Conservation (phyloP, 257 asterid species). For the Przewalskia tangutica region DNA sequence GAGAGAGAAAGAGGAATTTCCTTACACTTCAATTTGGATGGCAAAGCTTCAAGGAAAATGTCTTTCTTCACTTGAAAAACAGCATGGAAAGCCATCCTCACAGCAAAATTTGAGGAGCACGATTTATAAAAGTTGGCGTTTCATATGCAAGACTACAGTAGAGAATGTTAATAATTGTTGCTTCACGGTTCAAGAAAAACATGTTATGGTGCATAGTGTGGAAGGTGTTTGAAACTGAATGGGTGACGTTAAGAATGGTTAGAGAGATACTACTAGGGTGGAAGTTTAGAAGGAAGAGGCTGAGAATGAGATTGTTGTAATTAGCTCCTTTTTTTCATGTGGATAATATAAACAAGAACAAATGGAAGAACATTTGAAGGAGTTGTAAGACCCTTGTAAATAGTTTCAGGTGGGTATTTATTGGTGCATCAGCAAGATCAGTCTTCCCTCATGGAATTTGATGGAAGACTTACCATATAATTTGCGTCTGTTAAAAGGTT, state of each 20-base stretch:
- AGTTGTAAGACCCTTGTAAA: neutral
- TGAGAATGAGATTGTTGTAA: neutral
- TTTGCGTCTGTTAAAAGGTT: neutral
- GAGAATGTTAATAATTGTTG: neutral
- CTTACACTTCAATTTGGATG: neutral
- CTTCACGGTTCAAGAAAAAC: neutral
- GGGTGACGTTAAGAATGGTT: neutral
- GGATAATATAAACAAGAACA: neutral
- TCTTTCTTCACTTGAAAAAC: neutral
- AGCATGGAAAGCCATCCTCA: neutral
- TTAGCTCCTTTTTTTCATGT: neutral
- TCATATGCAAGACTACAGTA: neutral
- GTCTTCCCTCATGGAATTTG: neutral
- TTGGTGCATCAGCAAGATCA: neutral
- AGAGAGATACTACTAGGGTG: neutral
- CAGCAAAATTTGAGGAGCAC: neutral
- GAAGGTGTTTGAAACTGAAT: neutral
- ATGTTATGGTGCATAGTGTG: neutral
- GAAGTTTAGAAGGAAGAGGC: neutral
- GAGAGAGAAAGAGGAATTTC: neutral
- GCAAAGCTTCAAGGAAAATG: neutral
- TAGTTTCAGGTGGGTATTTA: neutral
- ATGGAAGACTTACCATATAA: neutral
- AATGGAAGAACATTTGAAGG: neutral
- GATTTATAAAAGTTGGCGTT: neutral